Percentiles rank a stretch among this genome's conserved stretches.
Evolutionary conservation across 176 grass and related monocot genomes (phyloP).

Genomic region (Triticum urartu): DNA sequence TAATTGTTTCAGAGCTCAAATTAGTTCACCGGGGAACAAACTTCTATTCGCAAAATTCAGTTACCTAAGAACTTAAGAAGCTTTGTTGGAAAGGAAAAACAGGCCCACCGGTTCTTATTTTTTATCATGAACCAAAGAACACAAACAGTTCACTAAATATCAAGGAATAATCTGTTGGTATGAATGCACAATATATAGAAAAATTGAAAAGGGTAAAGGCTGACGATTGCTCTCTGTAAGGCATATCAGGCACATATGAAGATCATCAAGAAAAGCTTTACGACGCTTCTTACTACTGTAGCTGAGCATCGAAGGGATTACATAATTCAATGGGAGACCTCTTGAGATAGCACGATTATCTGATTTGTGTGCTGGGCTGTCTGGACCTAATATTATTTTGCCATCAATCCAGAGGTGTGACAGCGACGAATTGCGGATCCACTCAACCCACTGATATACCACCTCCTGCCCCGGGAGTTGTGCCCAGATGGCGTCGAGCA

Average conservation of each 20-base stretch:
- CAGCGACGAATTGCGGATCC: constrained; percentile 40
- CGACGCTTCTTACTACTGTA: constrained; percentile 28
- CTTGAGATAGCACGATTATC: constrained; percentile 38
- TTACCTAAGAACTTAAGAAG: neutral
- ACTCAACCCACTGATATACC: constrained; percentile 58
- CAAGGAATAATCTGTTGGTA: neutral
- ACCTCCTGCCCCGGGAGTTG: constrained; percentile 42
- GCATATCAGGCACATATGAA: constrained; percentile 45
- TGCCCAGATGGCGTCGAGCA: constrained; percentile 49
- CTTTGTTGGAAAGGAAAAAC: neutral
- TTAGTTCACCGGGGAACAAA: neutral
- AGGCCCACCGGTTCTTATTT: neutral
- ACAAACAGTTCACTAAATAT: too few relatives aligned
- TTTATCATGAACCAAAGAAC: too few relatives aligned
- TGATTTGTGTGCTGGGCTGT: neutral
- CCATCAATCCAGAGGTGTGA: constrained; percentile 43
- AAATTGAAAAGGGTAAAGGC: neutral
- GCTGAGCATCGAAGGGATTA: constrained; percentile 44
- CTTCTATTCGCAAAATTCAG: neutral
- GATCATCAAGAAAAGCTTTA: constrained; percentile 41
- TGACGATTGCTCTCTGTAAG: neutral
- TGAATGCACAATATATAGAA: neutral
- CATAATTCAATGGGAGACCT: constrained; percentile 18
- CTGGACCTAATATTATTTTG: constrained; percentile 29
- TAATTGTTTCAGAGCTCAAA: neutral